Percentiles rank a stretch among this genome's conserved stretches.
phyloP scores from a whole-genome alignment of 164 flowering plant species.

The Echeveria elegans region DNA sequence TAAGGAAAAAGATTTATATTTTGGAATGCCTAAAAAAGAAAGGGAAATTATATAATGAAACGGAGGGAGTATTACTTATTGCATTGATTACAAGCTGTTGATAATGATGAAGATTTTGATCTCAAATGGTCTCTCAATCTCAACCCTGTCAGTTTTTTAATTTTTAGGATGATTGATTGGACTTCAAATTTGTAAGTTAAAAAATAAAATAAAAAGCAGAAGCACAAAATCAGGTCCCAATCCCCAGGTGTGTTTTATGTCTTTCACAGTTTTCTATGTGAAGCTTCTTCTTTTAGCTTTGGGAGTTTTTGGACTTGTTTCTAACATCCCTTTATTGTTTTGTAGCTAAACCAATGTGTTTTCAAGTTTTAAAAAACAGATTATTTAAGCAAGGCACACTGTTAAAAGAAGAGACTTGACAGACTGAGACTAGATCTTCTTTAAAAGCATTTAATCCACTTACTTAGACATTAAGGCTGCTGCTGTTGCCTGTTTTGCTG shows the following conservation, averaged over 20 bases:
- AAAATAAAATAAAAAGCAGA: not conserved
- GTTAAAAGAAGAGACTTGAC: slow-evolving; percentile 4
- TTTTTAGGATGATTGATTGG: not conserved
- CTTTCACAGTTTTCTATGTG: slow-evolving; percentile 1
- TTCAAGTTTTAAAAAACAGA: slow-evolving; percentile 2
- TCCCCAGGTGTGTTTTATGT: not conserved
- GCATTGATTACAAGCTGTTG: not conserved
- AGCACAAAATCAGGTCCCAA: not conserved
- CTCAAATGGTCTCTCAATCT: too few relatives aligned
- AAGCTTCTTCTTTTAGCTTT: slow-evolving; percentile 4
- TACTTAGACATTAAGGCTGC: slow-evolving; percentile 5
- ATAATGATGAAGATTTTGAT: not conserved
- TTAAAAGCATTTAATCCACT: not conserved
- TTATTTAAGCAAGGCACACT: slow-evolving; percentile 1
- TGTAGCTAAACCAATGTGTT: slow-evolving; percentile 5
- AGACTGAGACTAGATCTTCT: slow-evolving; percentile 2
- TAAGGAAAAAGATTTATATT: too few relatives aligned
- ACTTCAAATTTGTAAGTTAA: not conserved
- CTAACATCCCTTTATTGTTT: not conserved
- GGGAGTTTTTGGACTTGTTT: not conserved
- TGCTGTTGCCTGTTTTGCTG: too few relatives aligned
- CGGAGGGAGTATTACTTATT: too few relatives aligned
- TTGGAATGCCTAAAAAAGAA: too few relatives aligned
- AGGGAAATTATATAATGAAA: too few relatives aligned
- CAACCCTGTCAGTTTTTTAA: too few relatives aligned